These are phyloP conservation scores for Thalia dealbata DNA, from an alignment of 176 grass and related monocot species.

Conservation along the genomic window DNA sequence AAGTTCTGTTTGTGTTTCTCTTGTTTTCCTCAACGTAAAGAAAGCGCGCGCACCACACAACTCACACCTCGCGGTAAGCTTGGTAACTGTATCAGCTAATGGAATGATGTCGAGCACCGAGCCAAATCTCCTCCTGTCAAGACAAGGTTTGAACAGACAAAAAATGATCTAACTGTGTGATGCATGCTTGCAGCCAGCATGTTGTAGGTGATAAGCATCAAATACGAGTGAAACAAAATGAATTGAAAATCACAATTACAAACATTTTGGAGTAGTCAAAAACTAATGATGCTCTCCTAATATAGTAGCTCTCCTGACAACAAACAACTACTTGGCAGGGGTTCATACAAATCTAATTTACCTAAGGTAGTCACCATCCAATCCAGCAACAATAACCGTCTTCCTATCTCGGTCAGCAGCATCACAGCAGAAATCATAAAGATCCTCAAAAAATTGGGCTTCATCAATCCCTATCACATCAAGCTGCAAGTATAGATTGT, in stretches of 20 bases:
- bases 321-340: neutral
- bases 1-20: constrained; percentile 70
- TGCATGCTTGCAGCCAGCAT: neutral
- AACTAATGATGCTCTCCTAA: neutral
- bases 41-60: constrained; percentile 50
- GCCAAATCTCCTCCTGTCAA: constrained; percentile 72
- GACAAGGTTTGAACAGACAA: neutral
- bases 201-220: neutral
- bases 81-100: constrained; percentile 72
- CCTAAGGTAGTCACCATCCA: constrained; percentile 96
- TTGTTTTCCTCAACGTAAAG: constrained; percentile 89
- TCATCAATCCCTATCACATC: constrained; percentile 98
- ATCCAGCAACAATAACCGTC: constrained; percentile 63
- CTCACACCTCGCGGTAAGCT: constrained; percentile 74
- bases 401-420: constrained; percentile 86
- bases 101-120: constrained; percentile 88
- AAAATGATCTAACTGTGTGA: neutral
- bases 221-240: neutral
- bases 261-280: neutral
- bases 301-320: neutral
- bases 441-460: constrained; percentile 88
- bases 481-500: constrained; percentile 33
- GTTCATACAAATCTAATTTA: constrained; percentile 7
- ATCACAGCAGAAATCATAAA: constrained; percentile 79
- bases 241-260: neutral